Evolutionary conservation across 768 basidiomycete genomes (phyloP).

Genomic region (Stropharia rugosoannulata): DNA sequence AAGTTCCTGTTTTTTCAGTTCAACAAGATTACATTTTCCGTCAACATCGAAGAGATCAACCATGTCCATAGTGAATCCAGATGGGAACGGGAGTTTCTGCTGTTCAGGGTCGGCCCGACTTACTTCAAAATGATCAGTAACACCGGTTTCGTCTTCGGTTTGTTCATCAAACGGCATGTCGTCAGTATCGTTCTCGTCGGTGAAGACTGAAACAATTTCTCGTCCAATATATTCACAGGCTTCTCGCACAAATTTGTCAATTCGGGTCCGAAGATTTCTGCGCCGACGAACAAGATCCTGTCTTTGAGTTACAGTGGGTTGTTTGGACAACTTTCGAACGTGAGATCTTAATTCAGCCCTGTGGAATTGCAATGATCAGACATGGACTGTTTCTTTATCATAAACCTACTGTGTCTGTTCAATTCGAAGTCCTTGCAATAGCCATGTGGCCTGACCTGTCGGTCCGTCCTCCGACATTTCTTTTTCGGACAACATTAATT

Average conservation of each 20-base stretch:
- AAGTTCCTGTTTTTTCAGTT: neutral
- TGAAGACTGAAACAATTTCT: too few relatives aligned
- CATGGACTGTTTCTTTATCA: neutral
- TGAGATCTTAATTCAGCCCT: too few relatives aligned
- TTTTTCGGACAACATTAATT: neutral
- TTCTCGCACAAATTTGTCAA: too few relatives aligned
- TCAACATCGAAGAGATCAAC: neutral
- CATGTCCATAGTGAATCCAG: neutral
- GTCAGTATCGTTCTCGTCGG: too few relatives aligned
- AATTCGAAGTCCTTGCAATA: neutral
- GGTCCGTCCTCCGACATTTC: neutral
- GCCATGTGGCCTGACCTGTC: neutral
- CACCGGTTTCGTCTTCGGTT: neutral
- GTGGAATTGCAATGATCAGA: too few relatives aligned
- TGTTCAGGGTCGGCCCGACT: neutral
- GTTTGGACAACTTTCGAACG: too few relatives aligned
- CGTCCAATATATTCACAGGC: too few relatives aligned
- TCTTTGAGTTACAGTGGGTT: too few relatives aligned
- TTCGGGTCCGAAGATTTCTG: too few relatives aligned
- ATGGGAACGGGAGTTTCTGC: neutral
- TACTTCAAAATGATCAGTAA: too few relatives aligned
- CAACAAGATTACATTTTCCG: neutral
- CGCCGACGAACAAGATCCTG: too few relatives aligned
- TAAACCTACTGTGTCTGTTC: neutral
- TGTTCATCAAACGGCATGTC: too few relatives aligned